Conservation (phyloP, 164 flowering plant species). For the Vitis vinifera region ASM3070453v1 NC_081812.1:14015001-14015500, state of each 20-base stretch:
- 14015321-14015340: conserved; percentile 6
- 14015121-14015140: conserved; percentile 73
- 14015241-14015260: conserved; percentile 63
- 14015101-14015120: conserved; percentile 79
- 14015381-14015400: conserved; percentile 16
- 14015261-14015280: conserved; percentile 37
- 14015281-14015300: conserved; percentile 22
- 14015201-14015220: conserved; percentile 99
- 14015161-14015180: conserved; percentile 80
- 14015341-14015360: conserved; percentile 4
- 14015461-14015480: not conserved
- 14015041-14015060: not conserved
- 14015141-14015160: conserved; percentile 50
- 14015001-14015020: too few relatives aligned
- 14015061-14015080: conserved; percentile 87
- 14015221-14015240: conserved; percentile 73
- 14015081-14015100: conserved; percentile 76
- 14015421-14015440: conserved; percentile 12
- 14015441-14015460: not conserved
- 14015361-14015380: conserved; percentile 13
- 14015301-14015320: conserved; percentile 55
- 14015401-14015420: not conserved
- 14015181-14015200: conserved; percentile 85
- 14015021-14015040: too few relatives aligned
- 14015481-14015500: not conserved